A percentile compares a stretch with the other conserved stretches of the same genome.
Evolutionary conservation across 257 asterid genomes (phyloP).

Genomic region (Nicotiana attenuata): DNA sequence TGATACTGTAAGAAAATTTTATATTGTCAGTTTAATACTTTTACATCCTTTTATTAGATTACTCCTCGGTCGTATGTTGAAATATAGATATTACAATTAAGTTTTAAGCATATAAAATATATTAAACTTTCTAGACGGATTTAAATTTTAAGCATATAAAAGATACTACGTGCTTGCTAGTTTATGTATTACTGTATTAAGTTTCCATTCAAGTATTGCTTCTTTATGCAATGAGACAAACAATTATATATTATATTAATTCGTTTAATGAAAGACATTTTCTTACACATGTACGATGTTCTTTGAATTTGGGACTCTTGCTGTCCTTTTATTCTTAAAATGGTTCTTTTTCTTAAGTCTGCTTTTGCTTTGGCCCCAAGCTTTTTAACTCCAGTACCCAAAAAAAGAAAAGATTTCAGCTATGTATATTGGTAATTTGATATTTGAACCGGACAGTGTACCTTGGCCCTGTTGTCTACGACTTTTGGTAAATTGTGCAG

Average conservation of each 20-base stretch:
- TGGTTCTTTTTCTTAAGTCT: not conserved
- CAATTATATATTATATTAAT: not conserved
- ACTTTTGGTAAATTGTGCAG: not conserved
- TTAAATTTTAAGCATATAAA: not conserved
- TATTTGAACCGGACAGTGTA: not conserved
- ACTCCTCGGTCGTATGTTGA: too few species aligned
- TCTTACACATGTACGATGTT: not conserved
- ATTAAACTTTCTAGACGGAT: not conserved
- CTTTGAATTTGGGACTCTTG: not conserved
- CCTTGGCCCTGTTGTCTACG: not conserved
- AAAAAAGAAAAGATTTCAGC: not conserved
- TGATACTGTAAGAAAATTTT: not conserved
- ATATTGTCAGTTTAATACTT: not conserved
- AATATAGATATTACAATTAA: too few species aligned
- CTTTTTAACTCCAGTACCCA: not conserved
- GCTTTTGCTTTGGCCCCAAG: slow-evolving; percentile 39
- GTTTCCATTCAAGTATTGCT: not conserved
- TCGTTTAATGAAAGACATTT: not conserved
- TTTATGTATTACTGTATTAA: not conserved
- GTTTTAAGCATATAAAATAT: too few species aligned
- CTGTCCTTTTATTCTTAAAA: not conserved
- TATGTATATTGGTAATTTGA: not conserved
- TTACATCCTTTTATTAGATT: too few species aligned
- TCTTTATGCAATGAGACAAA: not conserved
- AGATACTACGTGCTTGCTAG: not conserved